These are phyloP conservation scores for Neonectria faginata DNA, from an alignment of 2,329 filamentous ascomycete species.

Conservation along the genomic window DNA sequence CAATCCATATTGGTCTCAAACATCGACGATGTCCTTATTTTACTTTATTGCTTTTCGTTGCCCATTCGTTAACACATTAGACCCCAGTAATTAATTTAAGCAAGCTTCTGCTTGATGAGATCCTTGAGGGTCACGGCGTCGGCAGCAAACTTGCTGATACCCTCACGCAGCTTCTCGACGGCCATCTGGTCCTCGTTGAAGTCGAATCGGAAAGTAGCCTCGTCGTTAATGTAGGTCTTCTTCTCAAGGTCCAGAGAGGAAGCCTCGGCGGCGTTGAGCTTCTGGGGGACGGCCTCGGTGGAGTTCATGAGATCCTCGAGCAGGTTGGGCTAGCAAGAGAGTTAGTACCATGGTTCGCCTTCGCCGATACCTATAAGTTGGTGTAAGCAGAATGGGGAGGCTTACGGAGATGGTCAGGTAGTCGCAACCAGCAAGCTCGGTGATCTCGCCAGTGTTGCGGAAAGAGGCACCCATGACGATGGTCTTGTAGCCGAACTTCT, in stretches of 20 bases:
- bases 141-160: constrained; percentile 99
- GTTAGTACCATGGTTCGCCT: constrained; percentile 29
- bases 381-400: constrained; percentile 35
- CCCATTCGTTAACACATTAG: constrained; percentile 22
- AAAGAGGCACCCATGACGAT: constrained; percentile 99
- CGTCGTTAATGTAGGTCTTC: constrained; percentile 90
- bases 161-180: constrained; percentile 98
- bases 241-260: constrained; percentile 80
- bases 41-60: constrained; percentile 18
- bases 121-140: constrained; percentile 95
- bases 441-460: constrained; percentile 96
- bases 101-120: constrained; percentile 89
- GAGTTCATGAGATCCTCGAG: constrained; percentile 96
- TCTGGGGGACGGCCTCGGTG: constrained; percentile 84
- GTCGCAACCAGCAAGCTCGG: constrained; percentile 96
- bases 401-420: constrained; percentile 97
- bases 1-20: neutral
- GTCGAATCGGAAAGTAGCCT: constrained; percentile 94
- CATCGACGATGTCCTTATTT: constrained; percentile 8
- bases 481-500: constrained; percentile 99
- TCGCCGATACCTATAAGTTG: neutral
- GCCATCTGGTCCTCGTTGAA: constrained; percentile 99
- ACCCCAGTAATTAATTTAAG: constrained; percentile 48
- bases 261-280: constrained; percentile 82
- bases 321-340: constrained; percentile 76